Evolutionary conservation across 2,329 filamentous ascomycete genomes (phyloP), one percentile per base, ranked within the genome.

Genomic region (Ophiostoma piceae): DNA sequence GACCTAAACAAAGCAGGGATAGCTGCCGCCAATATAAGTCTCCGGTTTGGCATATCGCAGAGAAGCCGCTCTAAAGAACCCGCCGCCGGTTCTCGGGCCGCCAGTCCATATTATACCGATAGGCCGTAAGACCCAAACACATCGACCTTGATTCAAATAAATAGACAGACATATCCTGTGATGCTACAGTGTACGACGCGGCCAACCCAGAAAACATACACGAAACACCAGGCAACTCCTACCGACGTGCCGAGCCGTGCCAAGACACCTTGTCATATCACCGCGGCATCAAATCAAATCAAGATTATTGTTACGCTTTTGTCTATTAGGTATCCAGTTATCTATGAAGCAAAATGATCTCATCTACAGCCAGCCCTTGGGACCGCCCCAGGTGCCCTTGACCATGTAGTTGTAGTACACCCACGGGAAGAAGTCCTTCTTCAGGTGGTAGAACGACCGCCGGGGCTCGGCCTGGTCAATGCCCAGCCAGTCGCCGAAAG

Each of bases 361-460:
- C 57, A 35, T 26, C 22, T 66, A 66, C 64, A 62, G 19, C 57
- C 57, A 84, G 0, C 84, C 84, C 74, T 83, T 83, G 0, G 84
- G 82, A 4, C 84, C 84, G 37, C 78, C 83, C 84, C 84, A 86
- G 29, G 79, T 81, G 1, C 84, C 84, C 76, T 84, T 85, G n/a
- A 86, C 79, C 80, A 85, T 82, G 43, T 79, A 79, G 39, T 82
- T 80, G 35, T 79, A 80, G 75, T 86, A 86, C 1, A 86, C 84
- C 84, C 84, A 86, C 0, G 84, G 84, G 76, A 86, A 87, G 68
- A 82, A 78, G 67, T 82, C 77, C 75, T 82, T 83, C 76, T 82
- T 83, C 54, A 82, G 71, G 72, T 81, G 77, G 71, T 81, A 82
- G 73, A 79, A 82, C 1, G 76, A 72, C 35, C 77, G 73, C 0